phyloP scores from a whole-genome alignment of 768 basidiomycete species.

The Kwoniella heveanensis region DNA sequence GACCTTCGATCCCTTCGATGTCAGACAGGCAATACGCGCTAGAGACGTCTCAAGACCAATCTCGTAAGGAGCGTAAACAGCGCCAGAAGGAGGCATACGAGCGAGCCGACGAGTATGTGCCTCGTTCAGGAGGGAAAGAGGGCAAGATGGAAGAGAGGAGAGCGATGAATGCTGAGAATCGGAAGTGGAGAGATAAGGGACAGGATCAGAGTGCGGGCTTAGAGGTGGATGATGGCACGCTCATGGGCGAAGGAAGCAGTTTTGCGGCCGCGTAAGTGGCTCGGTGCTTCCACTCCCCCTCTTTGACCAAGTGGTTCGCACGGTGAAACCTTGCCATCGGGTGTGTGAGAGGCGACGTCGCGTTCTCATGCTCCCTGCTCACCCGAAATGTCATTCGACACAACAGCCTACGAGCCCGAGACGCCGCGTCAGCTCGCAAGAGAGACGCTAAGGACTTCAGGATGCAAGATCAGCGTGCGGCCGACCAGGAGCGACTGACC shows the following conservation, averaged over 20 bases:
- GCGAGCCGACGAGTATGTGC: conserved; percentile 73
- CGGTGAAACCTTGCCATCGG: too few species aligned
- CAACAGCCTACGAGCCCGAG: conserved; percentile 74
- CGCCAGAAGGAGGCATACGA: conserved; percentile 69
- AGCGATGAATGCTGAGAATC: conserved; percentile 70
- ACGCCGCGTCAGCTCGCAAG: conserved; percentile 68
- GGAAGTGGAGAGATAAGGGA: conserved; percentile 66
- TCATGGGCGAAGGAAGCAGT: conserved; percentile 75
- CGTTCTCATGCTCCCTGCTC: too few species aligned
- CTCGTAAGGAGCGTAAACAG: conserved; percentile 66
- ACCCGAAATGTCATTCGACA: too few species aligned
- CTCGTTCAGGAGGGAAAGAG: conserved; percentile 78
- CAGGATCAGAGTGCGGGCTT: conserved; percentile 72
- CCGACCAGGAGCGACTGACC: conserved; percentile 65
- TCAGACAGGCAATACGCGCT: conserved; percentile 65
- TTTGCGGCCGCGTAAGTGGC: conserved; percentile 72
- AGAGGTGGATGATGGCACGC: conserved; percentile 74
- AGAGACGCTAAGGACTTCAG: conserved; percentile 58
- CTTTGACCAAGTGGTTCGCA: conserved; percentile 2
- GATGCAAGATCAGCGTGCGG: conserved; percentile 59
- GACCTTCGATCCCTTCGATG: conserved; percentile 30
- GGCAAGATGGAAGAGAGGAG: conserved; percentile 85
- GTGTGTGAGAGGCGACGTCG: too few species aligned
- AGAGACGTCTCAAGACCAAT: conserved; percentile 64
- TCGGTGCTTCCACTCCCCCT: neutral